Base-by-base conservation (phyloP, 768 basidiomycete genomes). In the Kockovaella imperatae region DNA sequence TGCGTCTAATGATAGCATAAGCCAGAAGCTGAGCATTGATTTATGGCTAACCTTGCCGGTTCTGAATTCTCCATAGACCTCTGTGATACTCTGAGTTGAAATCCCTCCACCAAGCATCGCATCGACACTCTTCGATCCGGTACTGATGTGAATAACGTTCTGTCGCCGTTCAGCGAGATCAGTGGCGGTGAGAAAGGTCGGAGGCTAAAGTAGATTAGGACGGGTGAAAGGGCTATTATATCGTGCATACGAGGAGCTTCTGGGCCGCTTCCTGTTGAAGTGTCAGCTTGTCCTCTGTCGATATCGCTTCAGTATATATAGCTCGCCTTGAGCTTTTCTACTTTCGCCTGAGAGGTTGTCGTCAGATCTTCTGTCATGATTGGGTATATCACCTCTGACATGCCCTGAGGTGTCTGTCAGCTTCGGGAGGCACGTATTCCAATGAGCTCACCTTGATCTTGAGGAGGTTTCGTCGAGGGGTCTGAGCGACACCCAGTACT, bases 31-130 rank as follows among this genome's bases (percentile, higher is more conserved):
- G 13, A 39, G 20, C 21, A 26, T 39, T 46, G 4, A 32, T 29
- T 34, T 11, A 10, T 18, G 25, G 47, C 67, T 49, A n/a, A 66
- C 69, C 52, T 71, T 71, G 6, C 91, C 91, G 0, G 93, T 96
- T 26, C 91, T 80, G 71, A 86, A 96, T 71, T 97, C 91, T 36
- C 93, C 91, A 62, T 89, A 97, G 2, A 96, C 90, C 79, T 96
- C 91, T 3, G 87, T 84, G 51, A 95, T 89, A 5, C 87, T 89
- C 65, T 95, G 90, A 5, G 91, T 91, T 76, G 83, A 80, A 47
- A 95, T 73, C 0, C 90, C 88, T 17, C 90, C 89, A 38, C 89
- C 90, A 1, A 95, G 77, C 48, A 93, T 87, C 77, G 53, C 52
- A 63, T 96, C 91, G 5, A 93, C 89, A 5, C 80, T 76, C 74